Evolutionary conservation across 371 early-diverging fungal genomes (phyloP), one percentile per base, ranked within the genome.

Genomic region (Dentiscutata heterogama): DNA sequence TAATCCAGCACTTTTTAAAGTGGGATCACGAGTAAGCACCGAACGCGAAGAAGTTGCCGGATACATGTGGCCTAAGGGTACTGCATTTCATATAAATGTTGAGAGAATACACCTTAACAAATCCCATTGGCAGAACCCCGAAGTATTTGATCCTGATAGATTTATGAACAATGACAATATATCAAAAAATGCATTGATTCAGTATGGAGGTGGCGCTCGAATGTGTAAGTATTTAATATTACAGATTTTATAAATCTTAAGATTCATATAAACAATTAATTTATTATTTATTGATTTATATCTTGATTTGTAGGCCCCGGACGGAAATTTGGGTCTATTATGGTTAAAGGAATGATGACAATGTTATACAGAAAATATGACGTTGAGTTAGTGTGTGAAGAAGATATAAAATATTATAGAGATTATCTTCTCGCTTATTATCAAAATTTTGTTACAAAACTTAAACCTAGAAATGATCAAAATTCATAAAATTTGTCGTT

Each of bases 321-420:
- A 74, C 51, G 75, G n/a, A 29, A 50, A 56, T 51, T 56, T 29
- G 75, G 58, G 18, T 56, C 46, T 29, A 74, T 31, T 54, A 50
- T 53, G 20, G 14, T 74, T 20, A 74, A 74, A 74, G 27, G 25
- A 14, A 29, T 74, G 13, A 29, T 51, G 13, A 25, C 56, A 27
- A 53, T 74, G 75, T 16, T 74, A 16, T 74, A 31, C 35, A 51
- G 56, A 54, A 74, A 74, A 35, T 74, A 74, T 27, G 75, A 74
- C 27, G 29, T 56, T 2, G 75, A 74, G 25, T 74, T 74, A 46
- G 75, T 56, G 10, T 14, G 25, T 31, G 22, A 14, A 10, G 27
- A 74, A 13, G 75, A 22, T 8, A 22, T 29, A 25, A 13, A 4
- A 63, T 27, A 63, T 14, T 13, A 22, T 8, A 27, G 22, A 25